Evolutionary conservation across 352 stramenopile species (phyloP), one percentile per base, ranked within the genome.

Genomic region (Phytopythium delawarense): DNA sequence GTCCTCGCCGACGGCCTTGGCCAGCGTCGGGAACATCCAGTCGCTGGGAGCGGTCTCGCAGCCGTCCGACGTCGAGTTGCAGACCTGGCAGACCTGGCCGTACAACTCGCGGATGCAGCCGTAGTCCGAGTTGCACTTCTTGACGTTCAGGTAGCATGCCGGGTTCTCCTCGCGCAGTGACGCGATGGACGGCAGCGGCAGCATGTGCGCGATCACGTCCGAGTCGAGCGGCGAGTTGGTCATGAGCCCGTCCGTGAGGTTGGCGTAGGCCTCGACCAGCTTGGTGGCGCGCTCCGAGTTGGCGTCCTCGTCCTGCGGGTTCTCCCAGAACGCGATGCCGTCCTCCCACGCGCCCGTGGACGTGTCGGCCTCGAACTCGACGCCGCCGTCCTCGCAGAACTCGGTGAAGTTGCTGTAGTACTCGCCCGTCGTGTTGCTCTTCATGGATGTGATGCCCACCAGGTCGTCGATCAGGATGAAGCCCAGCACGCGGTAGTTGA

Each of bases 31-130:
- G 66, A 82, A 87, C n/a, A 51, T 81, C 69, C 70, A 85, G 67
- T 74, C 59, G 50, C 71, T 80, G 0, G 74, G 75, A 13, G 76
- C 55, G 13, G 70, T 64, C 49, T 79, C 65, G 56, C 80, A 88
- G 48, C 54, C 74, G 18, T 21, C 30, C 32, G 49, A 51, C 2
- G 70, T 71, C 42, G 78, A 74, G 55, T 74, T 81, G 68, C 80
- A 89, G 13, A 81, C 74, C 37, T 71, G 72, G 65, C 82, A 91
- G 53, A 80, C 74, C 51, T 84, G 81, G 51, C 73, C 78, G 40
- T 76, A 87, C 30, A 80, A 66, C 58, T 88, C 78, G 30, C 80
- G 80, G 51, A 78, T 75, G 69, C 82, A 89, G 57, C 82, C 82
- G 56, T 55, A 61, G 32, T 78, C 62, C 13, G 67, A 63, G 62